Percentiles rank a stretch among this genome's conserved stretches.
These are phyloP conservation scores for Salix koriyanagi DNA, from an alignment of 345 rosid species.

Conservation along the genomic window DNA sequence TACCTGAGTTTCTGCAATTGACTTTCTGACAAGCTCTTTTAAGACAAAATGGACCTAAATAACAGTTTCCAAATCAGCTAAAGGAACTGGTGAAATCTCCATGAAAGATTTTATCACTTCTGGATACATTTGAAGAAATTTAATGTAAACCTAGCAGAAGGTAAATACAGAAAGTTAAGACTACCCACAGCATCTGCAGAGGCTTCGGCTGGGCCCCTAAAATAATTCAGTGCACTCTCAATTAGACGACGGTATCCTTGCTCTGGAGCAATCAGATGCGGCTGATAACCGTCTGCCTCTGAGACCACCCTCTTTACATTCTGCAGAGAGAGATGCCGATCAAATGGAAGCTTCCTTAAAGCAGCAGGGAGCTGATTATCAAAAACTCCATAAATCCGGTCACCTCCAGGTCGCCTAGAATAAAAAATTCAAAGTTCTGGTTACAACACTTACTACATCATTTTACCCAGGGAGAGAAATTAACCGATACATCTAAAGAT, in stretches of 20 bases:
- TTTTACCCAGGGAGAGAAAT: neutral
- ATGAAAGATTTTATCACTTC: neutral
- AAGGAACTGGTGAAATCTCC: neutral
- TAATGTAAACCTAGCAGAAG: neutral
- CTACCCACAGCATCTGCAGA: slow-evolving; percentile 36
- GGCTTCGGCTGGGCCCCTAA: slow-evolving; percentile 40
- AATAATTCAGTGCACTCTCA: slow-evolving; percentile 29
- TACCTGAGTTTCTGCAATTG: slow-evolving; percentile 38
- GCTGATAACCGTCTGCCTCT: slow-evolving; percentile 43
- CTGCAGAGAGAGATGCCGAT: slow-evolving; percentile 35
- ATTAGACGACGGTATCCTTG: slow-evolving; percentile 40
- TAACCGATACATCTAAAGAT: neutral
- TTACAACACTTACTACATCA: neutral
- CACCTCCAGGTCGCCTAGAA: slow-evolving; percentile 38
- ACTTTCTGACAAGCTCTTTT: slow-evolving; percentile 40
- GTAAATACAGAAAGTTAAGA: neutral
- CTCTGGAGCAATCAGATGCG: slow-evolving; percentile 41
- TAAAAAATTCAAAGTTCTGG: neutral
- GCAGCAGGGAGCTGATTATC: slow-evolving; percentile 47
- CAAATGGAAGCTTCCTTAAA: slow-evolving; percentile 42
- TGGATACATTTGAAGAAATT: neutral
- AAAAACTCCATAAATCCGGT: slow-evolving; percentile 40
- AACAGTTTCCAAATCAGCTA: neutral
- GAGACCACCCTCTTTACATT: slow-evolving; percentile 37
- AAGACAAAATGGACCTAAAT: slow-evolving; percentile 37